Base-by-base conservation (phyloP, 805 yeast genomes). In the Millerozyma acaciae region DNA sequence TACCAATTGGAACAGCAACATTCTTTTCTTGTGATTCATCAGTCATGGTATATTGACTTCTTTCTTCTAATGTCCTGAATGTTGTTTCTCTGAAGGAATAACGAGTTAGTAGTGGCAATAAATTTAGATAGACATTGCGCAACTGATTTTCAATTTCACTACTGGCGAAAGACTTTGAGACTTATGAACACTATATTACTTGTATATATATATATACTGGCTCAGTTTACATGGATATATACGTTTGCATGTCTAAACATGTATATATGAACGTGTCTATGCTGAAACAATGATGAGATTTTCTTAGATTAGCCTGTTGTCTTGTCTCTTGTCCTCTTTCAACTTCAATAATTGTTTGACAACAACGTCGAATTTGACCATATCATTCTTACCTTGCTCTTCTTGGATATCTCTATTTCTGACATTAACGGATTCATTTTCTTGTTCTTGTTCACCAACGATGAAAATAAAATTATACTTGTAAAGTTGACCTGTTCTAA, bases 351-450 rank as follows among this genome's bases (percentile, higher is more conserved):
- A 70, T 65, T 84, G 83, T 42, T 70, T 60, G 39, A 89, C 70
- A 39, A 90, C 95, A 15, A 70, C 74, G 24, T 76, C 85, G 42
- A 90, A 74, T 30, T 76, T 60, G 35, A 87, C 77, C 51, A 88
- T 83, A 34, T 81, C 96, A 49, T 80, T 81, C 83, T 90, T 93
- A 62, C 85, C 85, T 72, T 93, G 97, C 66, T 85, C 80, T 58
- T 83, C 90, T 55, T 78, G 76, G 54, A 88, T 86, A 62, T 93
- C 97, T 73, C 98, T 84, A 72, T 88, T 87, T 76, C 99, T 87
- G 48, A 93, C 84, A 60, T 93, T 93, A 48, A 93, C 99, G 47
- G 89, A 73, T 43, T 75, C 63, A 48, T 79, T 76, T 43, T 68
- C 67, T 71, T 83, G 76, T 70, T 93, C 99, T 55, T 86, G 88